Evolutionary conservation across 1,284 basidiomycete genomes (phyloP).

Genomic region (Cryptococcus deneoformans): DNA sequence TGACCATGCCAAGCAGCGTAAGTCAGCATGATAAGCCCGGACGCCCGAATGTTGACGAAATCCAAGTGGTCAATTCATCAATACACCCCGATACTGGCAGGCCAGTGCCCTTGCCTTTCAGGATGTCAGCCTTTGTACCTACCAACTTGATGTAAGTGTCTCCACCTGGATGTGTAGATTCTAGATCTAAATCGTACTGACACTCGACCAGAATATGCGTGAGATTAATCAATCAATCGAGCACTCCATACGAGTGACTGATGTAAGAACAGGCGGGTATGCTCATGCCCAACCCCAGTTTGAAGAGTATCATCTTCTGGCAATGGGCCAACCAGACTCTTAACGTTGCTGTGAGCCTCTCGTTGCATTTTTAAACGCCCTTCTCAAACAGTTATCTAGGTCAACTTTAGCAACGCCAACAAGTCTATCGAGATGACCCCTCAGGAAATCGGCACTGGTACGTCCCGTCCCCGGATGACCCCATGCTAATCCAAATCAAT

Average conservation of each 20-base stretch:
- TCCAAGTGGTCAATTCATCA: slow-evolving; percentile 50
- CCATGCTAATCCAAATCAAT: not conserved
- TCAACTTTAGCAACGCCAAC: slow-evolving; percentile 53
- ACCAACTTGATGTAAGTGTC: slow-evolving; percentile 53
- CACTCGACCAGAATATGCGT: slow-evolving; percentile 24
- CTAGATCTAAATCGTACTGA: slow-evolving; percentile 3
- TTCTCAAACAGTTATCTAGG: not conserved
- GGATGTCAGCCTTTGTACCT: slow-evolving; percentile 56
- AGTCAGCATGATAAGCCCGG: slow-evolving; percentile 11
- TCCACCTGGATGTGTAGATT: not conserved
- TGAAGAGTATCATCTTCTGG: slow-evolving; percentile 53
- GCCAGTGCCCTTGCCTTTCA: slow-evolving; percentile 54
- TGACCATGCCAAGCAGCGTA: slow-evolving; percentile 52
- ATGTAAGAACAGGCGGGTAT: slow-evolving; percentile 47
- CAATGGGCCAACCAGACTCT: slow-evolving; percentile 57
- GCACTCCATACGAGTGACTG: not conserved
- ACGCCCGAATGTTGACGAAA: not conserved
- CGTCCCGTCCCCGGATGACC: not conserved
- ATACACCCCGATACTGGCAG: slow-evolving; percentile 54
- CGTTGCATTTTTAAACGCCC: too few species aligned
- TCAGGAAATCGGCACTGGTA: slow-evolving; percentile 49
- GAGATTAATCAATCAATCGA: not conserved
- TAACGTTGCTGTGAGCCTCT: slow-evolving; percentile 45
- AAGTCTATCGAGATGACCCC: slow-evolving; percentile 52
- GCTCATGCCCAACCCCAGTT: slow-evolving; percentile 51